Base-by-base conservation (phyloP, 1,139 yeast species). In the Scheffersomyces parashehatae region DNA sequence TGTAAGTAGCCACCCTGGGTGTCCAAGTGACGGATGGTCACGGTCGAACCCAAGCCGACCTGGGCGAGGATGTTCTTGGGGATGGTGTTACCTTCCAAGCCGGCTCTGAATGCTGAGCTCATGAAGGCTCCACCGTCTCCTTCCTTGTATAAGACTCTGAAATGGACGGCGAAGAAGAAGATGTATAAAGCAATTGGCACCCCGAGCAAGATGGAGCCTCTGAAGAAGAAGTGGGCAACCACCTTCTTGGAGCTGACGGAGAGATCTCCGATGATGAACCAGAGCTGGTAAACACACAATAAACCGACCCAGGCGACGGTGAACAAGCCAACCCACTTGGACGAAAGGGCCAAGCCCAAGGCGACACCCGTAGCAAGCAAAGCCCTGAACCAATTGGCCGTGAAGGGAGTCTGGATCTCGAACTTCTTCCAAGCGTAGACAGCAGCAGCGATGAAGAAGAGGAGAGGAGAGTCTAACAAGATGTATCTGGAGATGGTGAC, bases 291-390 rank as follows among this genome's bases (percentile, higher is more conserved):
- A 15, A 83, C 63, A 53, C 95, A 89, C 50, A 82, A 64, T 5
- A 78, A 42, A 38, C 99, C 99, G 48, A 88, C 81, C 98, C 99
- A 95, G 7, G 88, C 90, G 52, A 91, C 67, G 33, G 99, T 93
- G 74, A 93, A 93, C 38, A 93, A 71, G 43, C 99, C 99, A 39
- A 93, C 98, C 98, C 99, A 93, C 66, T 95, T 95, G 37, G 96
- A 84, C 36, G 91, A 82, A 29, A 86, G 74, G 3, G 98, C 93
- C 45, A 95, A 81, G 39, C 99, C 99, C 43, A 95, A 73, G 13
- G 86, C 86, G 41, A 89, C 67, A 49, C 96, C 96, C 33, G 95
- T 82, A 36, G 88, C 77, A 24, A 85, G 44, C 59, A 95, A 70
- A 44, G 85, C 75, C 58, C 82, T 81, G 68, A 71, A 86, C 91